Evolutionary conservation across 768 basidiomycete genomes (phyloP).

Genomic region (Boletus edulis): DNA sequence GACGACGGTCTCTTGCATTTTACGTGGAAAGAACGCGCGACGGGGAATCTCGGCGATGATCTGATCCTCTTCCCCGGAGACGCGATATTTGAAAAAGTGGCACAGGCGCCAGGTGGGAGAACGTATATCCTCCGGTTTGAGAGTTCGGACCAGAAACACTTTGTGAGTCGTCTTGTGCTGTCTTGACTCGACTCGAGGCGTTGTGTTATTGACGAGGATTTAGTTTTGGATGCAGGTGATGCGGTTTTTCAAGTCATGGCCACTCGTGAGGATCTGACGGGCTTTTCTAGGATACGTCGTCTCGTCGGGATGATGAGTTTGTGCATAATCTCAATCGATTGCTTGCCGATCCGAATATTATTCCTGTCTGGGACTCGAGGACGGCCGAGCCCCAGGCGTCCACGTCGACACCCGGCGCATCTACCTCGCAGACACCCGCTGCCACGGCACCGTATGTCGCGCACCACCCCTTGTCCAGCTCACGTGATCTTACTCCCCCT

Average conservation of each 20-base stretch:
- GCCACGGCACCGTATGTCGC: constrained; percentile 16
- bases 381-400: constrained; percentile 43
- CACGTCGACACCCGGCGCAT: constrained; percentile 38
- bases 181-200: background rate
- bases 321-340: constrained; percentile 68
- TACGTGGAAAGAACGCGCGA: constrained; percentile 72
- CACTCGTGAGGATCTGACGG: constrained; percentile 1
- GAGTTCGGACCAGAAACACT: constrained; percentile 85
- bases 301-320: constrained; percentile 69
- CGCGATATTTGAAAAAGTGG: constrained; percentile 75
- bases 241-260: background rate
- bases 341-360: constrained; percentile 62
- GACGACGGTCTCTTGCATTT: constrained; percentile 81
- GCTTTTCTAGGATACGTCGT: constrained; percentile 56
- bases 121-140: constrained; percentile 90
- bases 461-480: background rate
- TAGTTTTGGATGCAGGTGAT: constrained; percentile 89
- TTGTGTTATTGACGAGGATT: background rate
- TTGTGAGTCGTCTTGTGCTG: constrained; percentile 52
- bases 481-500: background rate
- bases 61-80: constrained; percentile 86
- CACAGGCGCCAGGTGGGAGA: constrained; percentile 62
- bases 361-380: constrained; percentile 54
- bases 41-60: constrained; percentile 67
- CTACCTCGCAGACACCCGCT: constrained; percentile 35